Evolutionary conservation across 2,329 filamentous ascomycete species (phyloP), one percentile per base, ranked within the genome.

Genomic region (Sporothrix curviconia): DNA sequence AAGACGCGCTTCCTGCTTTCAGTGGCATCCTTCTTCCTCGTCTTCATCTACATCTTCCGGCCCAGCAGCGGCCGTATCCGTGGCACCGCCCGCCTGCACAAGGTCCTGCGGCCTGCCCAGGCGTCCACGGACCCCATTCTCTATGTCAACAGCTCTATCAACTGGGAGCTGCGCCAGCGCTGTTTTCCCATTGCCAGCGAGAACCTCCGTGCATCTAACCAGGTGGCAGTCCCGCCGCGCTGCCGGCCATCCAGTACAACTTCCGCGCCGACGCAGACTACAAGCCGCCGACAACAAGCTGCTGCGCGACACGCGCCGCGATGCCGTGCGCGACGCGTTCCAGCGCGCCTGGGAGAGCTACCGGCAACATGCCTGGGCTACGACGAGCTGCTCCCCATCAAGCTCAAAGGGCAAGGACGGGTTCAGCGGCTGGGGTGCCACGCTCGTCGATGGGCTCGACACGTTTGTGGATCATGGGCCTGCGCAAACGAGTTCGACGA

Each of bases 361-460:
- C 58, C 71, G 76, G 19, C 69, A 75, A 61, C 67, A 85, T 65
- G 92, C 92, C 9, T 94, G 89, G 83, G 85, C 62, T 88, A 92
- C 63, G 92, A 97, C 67, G 92, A 97, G 73, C 73, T 97, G 19
- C 79, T 75, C 53, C 92, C 92, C 2, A 76, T 92, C 12, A 81
- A 82, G 24, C 85, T 84, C 47, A n/a, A 75, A 74, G n/a, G 82
- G 76, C 62, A 82, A 82, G 14, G 87, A 96, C 67, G 89, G 89
- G 0, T 96, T 96, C 71, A 92, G 90, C 67, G 89, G 88, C 47
- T 96, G 91, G 91, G 89, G 88, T 24, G 91, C 91, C 14, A 95
- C 91, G 1, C 69, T 96, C 60, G 87, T 96, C 7, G 91, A 96
- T 73, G 76, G 82, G 1, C 74, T 92, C 56, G 90, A 95, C 67